Conservation (phyloP, 352 stramenopile genomes). For the Globisporangium camurandrum region DNA sequence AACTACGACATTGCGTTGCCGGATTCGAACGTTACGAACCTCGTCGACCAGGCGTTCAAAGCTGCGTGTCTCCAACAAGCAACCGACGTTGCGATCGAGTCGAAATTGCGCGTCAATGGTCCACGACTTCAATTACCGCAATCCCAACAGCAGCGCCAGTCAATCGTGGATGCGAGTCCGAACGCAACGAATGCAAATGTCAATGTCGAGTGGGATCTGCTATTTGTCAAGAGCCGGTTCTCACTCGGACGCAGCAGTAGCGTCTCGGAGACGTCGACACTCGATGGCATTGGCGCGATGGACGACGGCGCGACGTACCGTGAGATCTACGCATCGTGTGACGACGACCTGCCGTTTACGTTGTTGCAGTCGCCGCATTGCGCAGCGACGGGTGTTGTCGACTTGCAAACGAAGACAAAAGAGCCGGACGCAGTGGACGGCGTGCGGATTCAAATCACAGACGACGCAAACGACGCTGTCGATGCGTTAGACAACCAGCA, state of each 20-base stretch:
- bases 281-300: slow-evolving; percentile 3
- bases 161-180: neutral
- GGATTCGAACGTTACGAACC: slow-evolving; percentile 17
- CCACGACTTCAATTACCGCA: slow-evolving; percentile 13
- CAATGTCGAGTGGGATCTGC: slow-evolving; percentile 35
- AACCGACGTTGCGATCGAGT: slow-evolving; percentile 53
- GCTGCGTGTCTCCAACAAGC: slow-evolving; percentile 50
- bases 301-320: slow-evolving; percentile 36
- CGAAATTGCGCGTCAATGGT: slow-evolving; percentile 23
- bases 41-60: slow-evolving; percentile 72
- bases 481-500: neutral
- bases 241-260: slow-evolving; percentile 32
- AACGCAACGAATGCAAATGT: slow-evolving; percentile 26
- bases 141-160: slow-evolving; percentile 9
- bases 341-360: slow-evolving; percentile 60
- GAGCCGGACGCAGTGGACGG: slow-evolving; percentile 8
- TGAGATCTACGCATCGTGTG: slow-evolving; percentile 35
- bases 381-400: neutral
- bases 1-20: slow-evolving; percentile 71
- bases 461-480: neutral
- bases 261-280: slow-evolving; percentile 18
- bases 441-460: no score
- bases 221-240: slow-evolving; percentile 36
- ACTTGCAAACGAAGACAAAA: slow-evolving; percentile 4
- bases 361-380: slow-evolving; percentile 35